Evolutionary conservation across 2,329 filamentous ascomycete species (phyloP), one percentile per base, ranked within the genome.

Genomic region (Colletotrichum musicola): DNA sequence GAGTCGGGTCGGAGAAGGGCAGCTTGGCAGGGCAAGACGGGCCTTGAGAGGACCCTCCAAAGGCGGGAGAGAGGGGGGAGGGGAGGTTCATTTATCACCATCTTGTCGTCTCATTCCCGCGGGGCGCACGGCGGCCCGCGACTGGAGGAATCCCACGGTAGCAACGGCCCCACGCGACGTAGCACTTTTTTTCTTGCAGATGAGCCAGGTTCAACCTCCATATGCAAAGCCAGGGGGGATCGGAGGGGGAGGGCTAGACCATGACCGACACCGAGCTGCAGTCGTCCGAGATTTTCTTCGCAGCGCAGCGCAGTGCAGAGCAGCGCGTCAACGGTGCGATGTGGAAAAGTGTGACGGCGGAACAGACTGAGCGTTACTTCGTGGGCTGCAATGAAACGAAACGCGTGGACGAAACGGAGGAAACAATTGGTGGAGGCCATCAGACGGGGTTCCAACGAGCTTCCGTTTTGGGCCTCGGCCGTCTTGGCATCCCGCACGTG

Each of bases 401-500:
- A 69, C 66, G 50, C 55, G 62, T 69, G 66, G 30, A 61, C 42
- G 35, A 55, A 66, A 46, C 12, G 44, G 22, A 16, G 16, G 9
- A 56, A 20, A 47, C 44, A 38, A 69, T 66, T 69, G 66, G 66
- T 57, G 22, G 49, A n/a, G 60, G 27, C 13, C 13, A 18, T 42
- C 20, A 3, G 40, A 59, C 53, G 38, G 49, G 27, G 27, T 22
- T 42, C 25, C 18, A 60, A 49, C 22, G 56, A 54, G 56, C 62
- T 65, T 66, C 62, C 62, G 40, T 38, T 61, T 56, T 51, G 16
- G 62, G 62, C 40, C 42, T 56, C 62, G 55, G 55, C 55, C 55
- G 62, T 65, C 66, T 69, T 69, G 62, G 66, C 66, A 40, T 25
- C 6, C 38, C 49, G 55, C 50, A 61, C 35, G 55, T 51, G 62